Percentiles rank a stretch among this genome's conserved stretches.
Evolutionary conservation across 73 alveolate genomes (phyloP).

Genomic region (Paraurostyla sp.): DNA sequence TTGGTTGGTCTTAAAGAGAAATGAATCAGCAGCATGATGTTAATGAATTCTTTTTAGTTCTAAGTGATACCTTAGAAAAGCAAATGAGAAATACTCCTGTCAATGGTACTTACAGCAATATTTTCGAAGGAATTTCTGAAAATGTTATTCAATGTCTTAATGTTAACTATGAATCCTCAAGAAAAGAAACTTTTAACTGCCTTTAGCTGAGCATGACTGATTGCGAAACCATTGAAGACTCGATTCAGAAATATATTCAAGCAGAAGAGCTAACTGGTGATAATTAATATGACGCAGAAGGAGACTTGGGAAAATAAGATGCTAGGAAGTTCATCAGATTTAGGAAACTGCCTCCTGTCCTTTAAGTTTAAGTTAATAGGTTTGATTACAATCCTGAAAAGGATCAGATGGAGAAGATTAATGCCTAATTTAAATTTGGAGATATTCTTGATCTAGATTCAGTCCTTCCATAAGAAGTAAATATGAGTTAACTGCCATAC

Average conservation of each 20-base stretch:
- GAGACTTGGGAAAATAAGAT: slow-evolving; percentile 91
- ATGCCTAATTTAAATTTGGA: slow-evolving; percentile 77
- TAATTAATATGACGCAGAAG: slow-evolving; percentile 91
- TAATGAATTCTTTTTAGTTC: slow-evolving; percentile 88
- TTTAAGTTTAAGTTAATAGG: slow-evolving; percentile 83
- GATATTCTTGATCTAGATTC: slow-evolving; percentile 72
- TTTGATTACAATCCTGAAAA: slow-evolving; percentile 82
- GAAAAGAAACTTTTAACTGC: slow-evolving; percentile 83
- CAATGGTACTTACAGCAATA: slow-evolving; percentile 79
- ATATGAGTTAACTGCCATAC: slow-evolving; percentile 19
- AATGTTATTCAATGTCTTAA: slow-evolving; percentile 84
- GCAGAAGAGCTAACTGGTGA: slow-evolving; percentile 93
- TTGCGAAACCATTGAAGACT: slow-evolving; percentile 70
- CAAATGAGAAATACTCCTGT: slow-evolving; percentile 83
- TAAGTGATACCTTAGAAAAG: slow-evolving; percentile 90
- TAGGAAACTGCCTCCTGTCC: slow-evolving; percentile 90
- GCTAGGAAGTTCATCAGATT: slow-evolving; percentile 93
- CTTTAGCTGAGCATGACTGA: slow-evolving; percentile 85
- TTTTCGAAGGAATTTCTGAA: slow-evolving; percentile 86
- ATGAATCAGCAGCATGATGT: slow-evolving; percentile 94
- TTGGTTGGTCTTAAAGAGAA: slow-evolving; percentile 92
- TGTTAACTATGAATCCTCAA: slow-evolving; percentile 82
- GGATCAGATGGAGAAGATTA: slow-evolving; percentile 87
- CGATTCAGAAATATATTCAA: slow-evolving; percentile 84
- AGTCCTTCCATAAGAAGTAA: slow-evolving; percentile 67